phyloP scores from a whole-genome alignment of 1,284 basidiomycete species.

The Ustilago trichophora region DNA sequence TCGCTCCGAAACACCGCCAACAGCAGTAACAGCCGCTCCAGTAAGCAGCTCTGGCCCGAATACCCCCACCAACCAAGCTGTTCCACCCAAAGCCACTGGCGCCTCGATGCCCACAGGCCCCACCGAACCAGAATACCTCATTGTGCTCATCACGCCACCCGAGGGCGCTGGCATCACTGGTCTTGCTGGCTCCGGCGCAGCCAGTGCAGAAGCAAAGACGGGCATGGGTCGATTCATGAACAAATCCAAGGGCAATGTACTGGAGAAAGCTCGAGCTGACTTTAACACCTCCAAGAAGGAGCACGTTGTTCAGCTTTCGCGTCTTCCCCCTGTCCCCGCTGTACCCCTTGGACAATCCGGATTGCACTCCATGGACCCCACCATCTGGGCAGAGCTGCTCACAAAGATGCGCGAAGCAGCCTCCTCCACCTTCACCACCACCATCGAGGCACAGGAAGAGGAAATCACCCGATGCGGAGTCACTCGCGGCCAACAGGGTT shows the following conservation, averaged over 20 bases:
- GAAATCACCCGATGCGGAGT: conserved; percentile 34
- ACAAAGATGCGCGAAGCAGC: conserved; percentile 89
- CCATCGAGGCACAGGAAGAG: conserved; percentile 69
- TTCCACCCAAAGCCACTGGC: neutral
- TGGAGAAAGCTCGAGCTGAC: conserved; percentile 91
- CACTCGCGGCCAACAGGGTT: conserved; percentile 33
- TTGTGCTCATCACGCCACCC: conserved; percentile 60
- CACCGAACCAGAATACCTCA: conserved; percentile 59
- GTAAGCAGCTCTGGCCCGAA: conserved; percentile 19
- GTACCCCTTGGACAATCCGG: conserved; percentile 76
- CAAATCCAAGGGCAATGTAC: conserved; percentile 80
- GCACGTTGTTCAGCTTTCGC: conserved; percentile 44
- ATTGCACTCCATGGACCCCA: conserved; percentile 74
- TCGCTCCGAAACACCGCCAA: conserved; percentile 27
- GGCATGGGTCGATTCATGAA: conserved; percentile 71
- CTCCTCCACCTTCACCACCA: conserved; percentile 80
- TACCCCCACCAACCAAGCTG: conserved; percentile 31
- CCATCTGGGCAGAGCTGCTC: conserved; percentile 87
- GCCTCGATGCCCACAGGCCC: conserved; percentile 7
- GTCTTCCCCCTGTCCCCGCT: conserved; percentile 47
- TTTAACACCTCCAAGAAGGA: conserved; percentile 90
- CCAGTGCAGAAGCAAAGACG: conserved; percentile 72
- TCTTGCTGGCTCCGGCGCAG: conserved; percentile 73
- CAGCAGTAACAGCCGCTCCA: neutral
- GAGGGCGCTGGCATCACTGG: conserved; percentile 33